Evolutionary conservation across 345 rosid species (phyloP).

Genomic region (Bretschneidera sinensis): DNA sequence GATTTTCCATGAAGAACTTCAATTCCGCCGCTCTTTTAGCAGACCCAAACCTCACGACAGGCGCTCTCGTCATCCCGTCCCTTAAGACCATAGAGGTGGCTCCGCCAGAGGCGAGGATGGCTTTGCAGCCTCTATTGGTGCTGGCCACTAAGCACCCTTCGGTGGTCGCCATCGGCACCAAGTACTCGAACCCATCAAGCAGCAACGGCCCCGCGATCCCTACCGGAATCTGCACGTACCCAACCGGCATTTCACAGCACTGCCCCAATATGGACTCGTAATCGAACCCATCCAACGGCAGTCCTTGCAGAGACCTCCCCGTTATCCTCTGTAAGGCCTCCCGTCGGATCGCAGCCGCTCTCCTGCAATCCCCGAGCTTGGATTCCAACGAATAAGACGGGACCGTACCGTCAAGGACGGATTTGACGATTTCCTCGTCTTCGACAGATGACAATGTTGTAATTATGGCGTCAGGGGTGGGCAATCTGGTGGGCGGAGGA

Average conservation of each 20-base stretch:
- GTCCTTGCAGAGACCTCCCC: slow-evolving; percentile 67
- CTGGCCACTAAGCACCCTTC: slow-evolving; percentile 97
- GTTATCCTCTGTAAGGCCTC: slow-evolving; percentile 74
- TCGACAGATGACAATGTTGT: slow-evolving; percentile 41
- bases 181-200: slow-evolving; percentile 75
- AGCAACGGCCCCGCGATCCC: slow-evolving; percentile 90
- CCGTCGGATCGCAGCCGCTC: slow-evolving; percentile 69
- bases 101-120: slow-evolving; percentile 70
- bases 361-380: slow-evolving; percentile 70
- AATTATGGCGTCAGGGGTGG: slow-evolving; percentile 28
- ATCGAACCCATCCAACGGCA: slow-evolving; percentile 80
- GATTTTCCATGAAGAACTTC: slow-evolving; percentile 76
- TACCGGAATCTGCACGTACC: slow-evolving; percentile 88
- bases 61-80: slow-evolving; percentile 89
- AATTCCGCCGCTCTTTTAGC: slow-evolving; percentile 63
- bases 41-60: slow-evolving; percentile 59
- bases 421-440: slow-evolving; percentile 62
- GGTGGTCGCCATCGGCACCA: slow-evolving; percentile 94
- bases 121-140: slow-evolving; percentile 89
- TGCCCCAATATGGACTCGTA: slow-evolving; percentile 81
- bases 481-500: slow-evolving; percentile 24
- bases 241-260: slow-evolving; percentile 98
- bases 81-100: slow-evolving; percentile 49
- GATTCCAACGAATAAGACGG: slow-evolving; percentile 75
- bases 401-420: slow-evolving; percentile 47